Evolutionary conservation across 306 rosid species (phyloP), one percentile per base, ranked within the genome.

Genomic region (Vigna unguiculata): DNA sequence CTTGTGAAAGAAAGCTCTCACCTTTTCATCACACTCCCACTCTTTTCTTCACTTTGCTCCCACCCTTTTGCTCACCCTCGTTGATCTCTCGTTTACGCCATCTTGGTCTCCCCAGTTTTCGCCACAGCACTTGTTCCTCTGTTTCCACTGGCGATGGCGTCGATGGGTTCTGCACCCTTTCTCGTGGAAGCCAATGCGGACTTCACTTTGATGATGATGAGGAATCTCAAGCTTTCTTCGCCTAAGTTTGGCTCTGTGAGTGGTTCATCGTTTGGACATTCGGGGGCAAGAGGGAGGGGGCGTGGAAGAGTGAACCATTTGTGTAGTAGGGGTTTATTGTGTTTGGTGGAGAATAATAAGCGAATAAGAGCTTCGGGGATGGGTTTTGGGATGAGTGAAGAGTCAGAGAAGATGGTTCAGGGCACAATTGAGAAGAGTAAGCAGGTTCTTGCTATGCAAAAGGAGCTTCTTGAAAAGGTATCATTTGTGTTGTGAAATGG

Each of bases 381-480:
- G 75, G 84, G 48, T 80, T 61, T 47, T 2, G 85, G 48, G 65
- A 79, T 68, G 2, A 72, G 82, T 69, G 93, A 83, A 47, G 82
- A 80, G 16, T 36, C 87, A 3, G 95, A 90, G 17, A 91, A 90
- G 58, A 64, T 76, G 24, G 62, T 92, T 78, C 81, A 87, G 57
- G 89, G 83, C 83, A 87, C 96, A 72, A 95, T 92, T 84, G 92
- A 89, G 53, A 95, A 92, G 87, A 87, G 92, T 81, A 88, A 88
- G 85, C 91, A 89, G 87, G 91, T 88, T 79, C 93, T 95, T 67
- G 93, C 93, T 74, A 25, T 85, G 85, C 98, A 95, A 66, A 87
- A 80, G 76, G 83, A 88, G 38, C 88, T 95, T 57, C 91, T 95
- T 81, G 89, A 88, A 71, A 96, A 91, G 98, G 98, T 93, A 78